Evolutionary conservation across 371 early-diverging fungal genomes (phyloP), one percentile per base, ranked within the genome.

Genomic region (Mortierella sp.): DNA sequence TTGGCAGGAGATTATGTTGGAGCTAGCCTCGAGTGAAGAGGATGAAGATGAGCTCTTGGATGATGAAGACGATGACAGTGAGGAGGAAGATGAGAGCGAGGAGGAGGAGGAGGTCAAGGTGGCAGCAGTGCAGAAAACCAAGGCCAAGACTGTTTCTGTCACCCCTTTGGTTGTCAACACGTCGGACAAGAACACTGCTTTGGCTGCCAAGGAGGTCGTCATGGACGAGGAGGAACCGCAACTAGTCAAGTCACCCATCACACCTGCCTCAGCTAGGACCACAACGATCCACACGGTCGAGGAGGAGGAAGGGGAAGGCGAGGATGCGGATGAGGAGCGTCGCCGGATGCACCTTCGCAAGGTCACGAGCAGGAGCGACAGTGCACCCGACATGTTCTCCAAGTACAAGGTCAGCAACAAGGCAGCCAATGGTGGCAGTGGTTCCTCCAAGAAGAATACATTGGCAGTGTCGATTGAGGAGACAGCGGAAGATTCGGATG

Each of bases 11-110:
- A 50, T 86, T 58, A 42, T 86, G 73, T 42, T 86, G 42, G 86
- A 86, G 76, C 72, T 86, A 80, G 86, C 82, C 0, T 86, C 86
- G 24, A 86, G 86, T 38, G 86, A 80, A n/a, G 86, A 80, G 28
- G 82, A 82, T 16, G 82, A 81, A 19, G 86, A 86, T 54, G 80
- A 58, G 48, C 60, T 86, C 0, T 52, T 86, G 73, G 79, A 79
- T 16, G 86, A 86, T 48, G 82, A 85, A 11, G 85, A 84, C 0
- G 81, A 78, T 26, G 81, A 77, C 0, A 79, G 78, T 3, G 79
- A 78, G 3, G 73, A 55, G 11, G 77, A 63, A 48, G 54, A 34
- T 7, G 57, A 71, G 5, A 74, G 80, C 5, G 54, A 74, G 0
- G 78, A 77, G 19, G 50, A 73, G 10, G 57, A 60, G 13, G 79